These are phyloP conservation scores for Coffea canephora DNA, from an alignment of 257 asterid species.

Conservation along the genomic window DNA sequence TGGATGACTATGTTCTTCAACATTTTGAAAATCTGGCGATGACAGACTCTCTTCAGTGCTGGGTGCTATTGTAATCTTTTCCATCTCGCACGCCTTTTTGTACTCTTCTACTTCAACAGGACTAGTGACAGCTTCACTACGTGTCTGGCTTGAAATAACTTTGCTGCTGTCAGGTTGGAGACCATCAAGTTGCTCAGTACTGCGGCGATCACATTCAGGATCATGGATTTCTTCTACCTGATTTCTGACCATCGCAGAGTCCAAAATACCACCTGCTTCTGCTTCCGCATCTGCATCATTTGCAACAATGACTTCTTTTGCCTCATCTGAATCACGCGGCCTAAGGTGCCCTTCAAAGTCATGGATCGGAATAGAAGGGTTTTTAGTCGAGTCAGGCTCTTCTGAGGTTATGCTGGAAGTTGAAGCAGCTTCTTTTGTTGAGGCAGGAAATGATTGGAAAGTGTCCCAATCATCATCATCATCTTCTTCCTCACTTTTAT, in stretches of 20 bases:
- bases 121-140: slow-evolving; percentile 13
- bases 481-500: slow-evolving; percentile 52
- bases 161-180: slow-evolving; percentile 11
- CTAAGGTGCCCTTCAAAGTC: slow-evolving; percentile 27
- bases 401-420: slow-evolving; percentile 30
- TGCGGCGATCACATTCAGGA: slow-evolving; percentile 19
- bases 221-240: slow-evolving; percentile 28
- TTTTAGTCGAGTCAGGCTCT: slow-evolving; percentile 16
- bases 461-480: slow-evolving; percentile 96
- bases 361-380: slow-evolving; percentile 30
- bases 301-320: slow-evolving; percentile 23
- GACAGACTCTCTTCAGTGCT: slow-evolving; percentile 20
- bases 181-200: slow-evolving; percentile 18
- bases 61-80: slow-evolving; percentile 4
- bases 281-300: slow-evolving; percentile 21
- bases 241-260: slow-evolving; percentile 26
- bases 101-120: slow-evolving; percentile 25
- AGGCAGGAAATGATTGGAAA: slow-evolving; percentile 92
- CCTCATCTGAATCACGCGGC: slow-evolving; percentile 30
- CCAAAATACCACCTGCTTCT: slow-evolving; percentile 20
- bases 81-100: slow-evolving; percentile 6
- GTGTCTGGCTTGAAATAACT: slow-evolving; percentile 21
- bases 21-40: slow-evolving; percentile 21
- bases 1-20: slow-evolving; percentile 13
- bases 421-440: slow-evolving; percentile 46